Evolutionary conservation across 1,139 yeast species (phyloP), one percentile per base, ranked within the genome.

Genomic region (Torulaspora pretoriensis): DNA sequence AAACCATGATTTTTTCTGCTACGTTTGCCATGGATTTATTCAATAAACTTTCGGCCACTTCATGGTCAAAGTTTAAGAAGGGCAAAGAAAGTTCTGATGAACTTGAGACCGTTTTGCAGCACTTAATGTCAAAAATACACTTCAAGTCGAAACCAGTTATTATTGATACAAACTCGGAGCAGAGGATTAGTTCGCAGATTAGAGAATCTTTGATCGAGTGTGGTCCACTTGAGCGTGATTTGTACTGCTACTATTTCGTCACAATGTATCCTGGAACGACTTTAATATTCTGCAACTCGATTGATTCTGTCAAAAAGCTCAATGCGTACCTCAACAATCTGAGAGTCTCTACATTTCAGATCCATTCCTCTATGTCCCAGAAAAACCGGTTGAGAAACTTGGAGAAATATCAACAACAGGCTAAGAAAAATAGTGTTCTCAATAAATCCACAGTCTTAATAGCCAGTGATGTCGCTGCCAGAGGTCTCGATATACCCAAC

Each of bases 381-480:
- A 92, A 89, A 60, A 96, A 87, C 63, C 80, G 99, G 61, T 70
- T 94, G 57, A 76, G 92, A 56, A 79, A 94, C 5, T 70, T 94
- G 56, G 99, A 94, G 62, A 74, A 77, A 50, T 84, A 82, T 66
- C 77, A 75, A 54, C 75, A 71, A 41, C 76, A 81, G 25, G 70
- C 77, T 58, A 61, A 66, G 5, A 64, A 67, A 33, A 68, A 72
- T 46, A 45, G 43, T 13, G 32, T 25, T 2, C 35, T 49, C 7
- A 55, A 57, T 17, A 74, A 72, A 52, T 75, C 86, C 2, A 77
- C 88, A 0, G 90, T 92, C 1, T 72, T 94, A 43, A 78, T 94
- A 43, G 96, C 97, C 1, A 88, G 97, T 1, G 99, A 92, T 67
- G 97, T 92, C 42, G 98, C 99, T 2, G 98, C 99, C 5, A 80